Base-by-base conservation (phyloP, 169 alveolate genomes). In the Plasmodium gallinaceum region DNA sequence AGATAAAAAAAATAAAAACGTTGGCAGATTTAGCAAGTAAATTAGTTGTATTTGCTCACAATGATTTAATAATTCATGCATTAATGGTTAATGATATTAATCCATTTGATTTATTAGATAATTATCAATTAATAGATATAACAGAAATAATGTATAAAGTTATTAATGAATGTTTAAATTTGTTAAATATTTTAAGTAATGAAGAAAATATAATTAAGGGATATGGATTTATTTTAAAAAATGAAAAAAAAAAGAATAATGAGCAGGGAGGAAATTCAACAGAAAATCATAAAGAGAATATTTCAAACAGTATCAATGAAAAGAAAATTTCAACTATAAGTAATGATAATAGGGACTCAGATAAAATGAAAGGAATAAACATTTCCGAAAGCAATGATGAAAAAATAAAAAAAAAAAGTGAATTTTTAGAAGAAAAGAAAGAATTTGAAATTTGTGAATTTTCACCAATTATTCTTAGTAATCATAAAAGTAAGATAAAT, bases 51-150 rank as follows among this genome's bases (percentile, higher is more conserved):
- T 80, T 80, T 57, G 90, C 90, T 0, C 90, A 80, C 22, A 61
- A 61, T 57, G 90, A 80, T 52, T 22, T 80, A 68, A 66, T 80
- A 54, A 42, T 66, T 7, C 90, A 80, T 66, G 66, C 90, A 32
- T 66, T 80, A 52, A 51, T 80, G 18, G 76, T 57, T 52, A 66
- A 73, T 45, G 20, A 66, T 16, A 62, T 65, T 5, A 66, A 80
- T 24, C 90, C 90, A 7, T 42, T 20, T 32, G 83, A 68, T 66
- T 26, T 24, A 32, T 66, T 80, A 60, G 83, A 42, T 3, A 52
- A 66, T 3, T 80, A 80, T 45, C 43, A 32, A 16, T 37, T 80
- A 58, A 51, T 22, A 32, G 62, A 51, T 1, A 37, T 80, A 22
- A 14, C 66, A 20, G 74, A 68, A 3, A 66, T 80, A 52, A 52